Conservation (phyloP, 1,139 yeast genomes). For the Scheffersomyces insectosa region DNA sequence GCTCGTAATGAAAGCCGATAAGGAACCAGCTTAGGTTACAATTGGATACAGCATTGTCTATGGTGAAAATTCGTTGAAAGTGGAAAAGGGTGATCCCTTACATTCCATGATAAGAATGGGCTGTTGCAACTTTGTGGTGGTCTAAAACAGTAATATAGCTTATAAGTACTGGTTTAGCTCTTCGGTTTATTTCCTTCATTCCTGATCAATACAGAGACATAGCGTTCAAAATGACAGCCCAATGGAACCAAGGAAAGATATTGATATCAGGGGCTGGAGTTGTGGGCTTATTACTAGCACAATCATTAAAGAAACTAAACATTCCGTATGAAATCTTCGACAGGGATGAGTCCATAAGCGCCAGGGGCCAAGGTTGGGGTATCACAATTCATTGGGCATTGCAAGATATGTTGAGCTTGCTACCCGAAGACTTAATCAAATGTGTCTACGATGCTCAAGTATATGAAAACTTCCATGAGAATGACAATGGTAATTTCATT, state of each 20-base stretch:
- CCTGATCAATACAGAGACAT: not conserved
- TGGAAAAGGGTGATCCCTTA: not conserved
- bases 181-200: not conserved
- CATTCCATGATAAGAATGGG: not conserved
- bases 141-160: not conserved
- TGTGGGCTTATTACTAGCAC: not conserved
- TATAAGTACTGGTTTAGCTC: not conserved
- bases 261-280: constrained; percentile 24
- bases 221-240: not conserved
- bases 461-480: constrained; percentile 20
- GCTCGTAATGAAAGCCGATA: not conserved
- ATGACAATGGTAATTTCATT: constrained; percentile 26
- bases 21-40: not conserved
- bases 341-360: constrained; percentile 20
- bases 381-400: constrained; percentile 31
- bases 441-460: constrained; percentile 24
- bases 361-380: constrained; percentile 30
- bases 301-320: constrained; percentile 1
- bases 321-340: constrained; percentile 16
- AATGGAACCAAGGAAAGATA: not conserved
- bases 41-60: not conserved
- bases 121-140: not conserved
- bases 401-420: constrained; percentile 17
- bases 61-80: not conserved
- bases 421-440: constrained; percentile 17